Base-by-base conservation (phyloP, 1,284 basidiomycete species). In the Ganoderma meredithae region DNA sequence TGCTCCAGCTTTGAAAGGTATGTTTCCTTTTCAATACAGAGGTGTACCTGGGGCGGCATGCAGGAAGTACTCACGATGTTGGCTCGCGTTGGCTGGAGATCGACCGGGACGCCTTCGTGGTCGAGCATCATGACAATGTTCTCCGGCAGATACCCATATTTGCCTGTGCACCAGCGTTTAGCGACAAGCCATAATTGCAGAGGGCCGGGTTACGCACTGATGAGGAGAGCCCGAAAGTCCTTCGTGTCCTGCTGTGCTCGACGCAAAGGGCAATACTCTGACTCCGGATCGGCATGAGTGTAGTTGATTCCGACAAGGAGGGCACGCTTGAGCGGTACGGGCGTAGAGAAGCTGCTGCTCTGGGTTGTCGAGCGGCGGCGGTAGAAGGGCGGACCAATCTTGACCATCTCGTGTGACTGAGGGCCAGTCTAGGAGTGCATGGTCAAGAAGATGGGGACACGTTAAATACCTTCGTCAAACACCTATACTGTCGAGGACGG, bases 11-110 rank as follows among this genome's bases (percentile, higher is more conserved):
- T 19, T 1, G 7, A n/a, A 10, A 47, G 25, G 43, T 5, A 59
- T 9, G 22, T 17, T 13, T 19, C 9, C n/a, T 3, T 8, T 36
- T 27, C 25, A 25, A 15, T 36, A 36, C 33, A 13, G 49, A 10
- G 15, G n/a, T n/a, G 44, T 17, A 15, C 31, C 31, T 31, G 3
- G 31, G 31, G 31, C 31, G 3, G 4, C n/a, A 49, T 44, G 12
- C 9, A 1, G 13, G 7, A 9, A 19, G 39, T 13, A 69, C 73
- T 47, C 53, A 74, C 73, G 25, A 74, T 72, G 47, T 74, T 72
- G 5, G 22, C 61, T 31, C 63, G 63, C 6, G 73, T 69, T 2
- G 73, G 70, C 39, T 49, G 56, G n/a, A 64, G 55, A 39, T 44
- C 15, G 4, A 36, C 36, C 12, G 10, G 31, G 2, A 47, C 52